Base-by-base conservation (phyloP, 2,329 filamentous ascomycete species). In the Bipolaris oryzae region DNA sequence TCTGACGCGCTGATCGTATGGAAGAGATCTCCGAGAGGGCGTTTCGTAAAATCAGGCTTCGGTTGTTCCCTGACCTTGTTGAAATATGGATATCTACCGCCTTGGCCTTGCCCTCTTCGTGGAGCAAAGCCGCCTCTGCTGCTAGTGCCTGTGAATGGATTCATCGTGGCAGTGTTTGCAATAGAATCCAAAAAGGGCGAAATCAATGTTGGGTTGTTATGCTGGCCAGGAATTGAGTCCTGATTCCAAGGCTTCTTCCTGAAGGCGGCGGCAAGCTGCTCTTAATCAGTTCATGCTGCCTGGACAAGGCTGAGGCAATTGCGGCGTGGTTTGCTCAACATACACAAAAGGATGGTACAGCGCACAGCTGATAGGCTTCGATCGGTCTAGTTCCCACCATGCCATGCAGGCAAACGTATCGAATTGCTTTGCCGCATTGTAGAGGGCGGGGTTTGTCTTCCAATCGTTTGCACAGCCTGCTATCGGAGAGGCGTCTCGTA, bases 1-100 rank as follows among this genome's bases (percentile, higher is more conserved):
- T 67, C 58, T 15, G 59, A 53, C 7, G 18, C 47, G 5, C 35
- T 54, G 18, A 76, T 28, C 6, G 59, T 62, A 11, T 57, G 47
- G 23, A 77, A 16, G 7, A 73, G 51, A 7, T 68, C 20, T 13
- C 75, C 75, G 38, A 76, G 61, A 0, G 75, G 74, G 43, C 71
- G 50, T n/a, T 60, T 66, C 9, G 54, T 20, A n/a, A 67, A 53
- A 48, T 74, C 71, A 38, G 61, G 71, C 23, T 62, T 66, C 2
- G 53, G 18, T 18, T 39, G 53, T 44, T 53, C 58, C 18, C 39
- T 53, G 39, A 21, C 54, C 31, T 63, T 62, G 7, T 25, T n/a
- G 39, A 64, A 62, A 6, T 55, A 38, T 23, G 39, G 41, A 9
- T 21, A 38, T 46, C 60, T 47, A 25, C 65, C 55, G 55, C 68